Evolutionary conservation across 306 rosid species (phyloP).

Genomic region (Chamaecrista fasciculata): DNA sequence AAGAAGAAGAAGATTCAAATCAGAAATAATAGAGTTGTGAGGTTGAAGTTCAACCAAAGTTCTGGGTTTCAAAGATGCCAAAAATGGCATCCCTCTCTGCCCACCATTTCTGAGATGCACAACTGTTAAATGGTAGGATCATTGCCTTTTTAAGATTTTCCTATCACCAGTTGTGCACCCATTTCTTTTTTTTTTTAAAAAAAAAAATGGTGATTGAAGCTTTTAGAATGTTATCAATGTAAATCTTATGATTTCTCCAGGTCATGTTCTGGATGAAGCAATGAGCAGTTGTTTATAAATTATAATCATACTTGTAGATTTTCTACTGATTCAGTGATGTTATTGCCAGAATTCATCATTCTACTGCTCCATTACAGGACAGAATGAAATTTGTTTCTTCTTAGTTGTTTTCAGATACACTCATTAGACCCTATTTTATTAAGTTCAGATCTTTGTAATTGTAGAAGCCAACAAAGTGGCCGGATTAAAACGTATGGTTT

Average conservation of each 20-base stretch:
- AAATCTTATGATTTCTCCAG: conserved; percentile 20
- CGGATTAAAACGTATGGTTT: too few species aligned
- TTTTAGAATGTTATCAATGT: conserved; percentile 16
- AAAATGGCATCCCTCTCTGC: conserved; percentile 59
- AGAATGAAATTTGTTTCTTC: background rate
- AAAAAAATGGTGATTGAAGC: too few species aligned
- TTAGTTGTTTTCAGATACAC: background rate
- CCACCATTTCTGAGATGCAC: conserved; percentile 50
- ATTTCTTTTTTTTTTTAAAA: conserved; percentile 4
- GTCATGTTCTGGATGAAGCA: conserved; percentile 21
- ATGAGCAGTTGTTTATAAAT: too few species aligned
- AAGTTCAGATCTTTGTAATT: too few species aligned
- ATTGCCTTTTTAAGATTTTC: background rate
- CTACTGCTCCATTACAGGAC: background rate
- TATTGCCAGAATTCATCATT: background rate
- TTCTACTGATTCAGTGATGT: background rate
- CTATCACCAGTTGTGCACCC: conserved; percentile 18
- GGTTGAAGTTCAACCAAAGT: conserved; percentile 20
- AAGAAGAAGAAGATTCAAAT: conserved; percentile 28
- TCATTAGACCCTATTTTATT: background rate
- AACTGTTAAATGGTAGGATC: conserved; percentile 26
- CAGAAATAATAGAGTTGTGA: conserved; percentile 9
- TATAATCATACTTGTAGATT: background rate
- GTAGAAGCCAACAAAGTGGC: too few species aligned
- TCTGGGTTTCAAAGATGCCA: conserved; percentile 21